Evolutionary conservation across 768 basidiomycete genomes (phyloP), one percentile per base, ranked within the genome.

Genomic region (Agrocybe chaxingu): DNA sequence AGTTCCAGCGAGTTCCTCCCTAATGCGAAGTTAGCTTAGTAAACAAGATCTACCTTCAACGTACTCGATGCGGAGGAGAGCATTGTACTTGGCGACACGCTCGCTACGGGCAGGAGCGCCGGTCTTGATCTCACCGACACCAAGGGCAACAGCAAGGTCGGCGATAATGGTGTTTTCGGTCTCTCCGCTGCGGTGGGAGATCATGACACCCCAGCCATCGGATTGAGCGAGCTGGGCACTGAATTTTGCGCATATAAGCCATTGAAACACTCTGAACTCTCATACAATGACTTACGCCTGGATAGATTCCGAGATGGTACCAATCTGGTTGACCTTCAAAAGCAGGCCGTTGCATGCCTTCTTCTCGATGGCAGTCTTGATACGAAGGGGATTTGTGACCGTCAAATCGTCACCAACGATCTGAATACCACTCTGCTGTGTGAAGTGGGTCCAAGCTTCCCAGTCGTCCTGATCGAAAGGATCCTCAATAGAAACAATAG

Each of bases 401-500:
- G 94, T 96, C 75, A 99, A 72, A 68, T 99, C 97, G 62, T 98
- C 96, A 62, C 92, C 92, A 56, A 95, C 92, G 57, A 95, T 87
- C 74, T 96, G 93, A 68, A 95, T 87, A 18, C 79, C 78, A 62
- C 85, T 80, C 55, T 81, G 70, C 61, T 75, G 71, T 61, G 89
- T 97, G 75, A 98, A 92, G 78, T 93, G 85, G 34, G 83, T 75
- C 97, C 97, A 99, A 37, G 94, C 92, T 67, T 92, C 93, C 92
- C 93, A 98, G 76, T 99, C 97, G 67, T 99, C 97, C 77, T 99
- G 95, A 72, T 98, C 96, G 74, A 99, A 99, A 69, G 97, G 96
- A 70, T 99, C 97, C 75, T 96, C 94, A 60, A 95, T 81, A 31
- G 92, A 94, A 50, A 92, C 82, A 58, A 98, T 98, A 53, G 95